phyloP scores from a whole-genome alignment of 805 yeast species.

The Wickerhamomyces rabaulensis region DNA sequence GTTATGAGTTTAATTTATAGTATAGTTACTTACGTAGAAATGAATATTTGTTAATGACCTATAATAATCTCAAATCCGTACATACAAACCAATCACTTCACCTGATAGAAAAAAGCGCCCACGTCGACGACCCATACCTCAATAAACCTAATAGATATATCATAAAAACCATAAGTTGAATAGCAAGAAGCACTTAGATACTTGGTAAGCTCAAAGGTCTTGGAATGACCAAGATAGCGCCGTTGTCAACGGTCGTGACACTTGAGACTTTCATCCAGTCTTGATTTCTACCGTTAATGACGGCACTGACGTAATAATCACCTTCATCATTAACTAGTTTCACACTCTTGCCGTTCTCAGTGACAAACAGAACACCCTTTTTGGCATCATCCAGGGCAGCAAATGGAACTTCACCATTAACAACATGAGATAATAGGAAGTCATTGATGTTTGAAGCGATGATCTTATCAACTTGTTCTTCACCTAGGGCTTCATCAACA shows the following conservation, averaged over 20 bases:
- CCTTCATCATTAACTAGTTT: conserved; percentile 32
- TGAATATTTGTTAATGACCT: background rate
- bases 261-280: conserved; percentile 30
- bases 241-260: conserved; percentile 37
- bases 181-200: background rate
- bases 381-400: conserved; percentile 11
- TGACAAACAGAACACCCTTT: conserved; percentile 26
- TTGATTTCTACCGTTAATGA: conserved; percentile 25
- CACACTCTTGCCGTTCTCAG: conserved; percentile 31
- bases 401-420: conserved; percentile 28
- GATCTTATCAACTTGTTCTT: conserved; percentile 41
- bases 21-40: background rate
- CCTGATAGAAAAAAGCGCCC: background rate
- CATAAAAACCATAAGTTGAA: background rate
- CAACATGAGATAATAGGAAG: conserved; percentile 62
- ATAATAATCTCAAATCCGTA: background rate
- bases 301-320: conserved; percentile 29
- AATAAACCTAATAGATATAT: background rate
- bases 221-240: conserved; percentile 39
- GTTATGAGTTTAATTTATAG: background rate
- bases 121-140: no score
- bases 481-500: conserved; percentile 31
- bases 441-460: conserved; percentile 46
- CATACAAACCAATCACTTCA: background rate
- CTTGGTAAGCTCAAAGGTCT: conserved; percentile 17